Percentiles rank a stretch among this genome's conserved stretches.
Conservation (phyloP, 345 rosid species). For the Citrus cavaleriei region DNA sequence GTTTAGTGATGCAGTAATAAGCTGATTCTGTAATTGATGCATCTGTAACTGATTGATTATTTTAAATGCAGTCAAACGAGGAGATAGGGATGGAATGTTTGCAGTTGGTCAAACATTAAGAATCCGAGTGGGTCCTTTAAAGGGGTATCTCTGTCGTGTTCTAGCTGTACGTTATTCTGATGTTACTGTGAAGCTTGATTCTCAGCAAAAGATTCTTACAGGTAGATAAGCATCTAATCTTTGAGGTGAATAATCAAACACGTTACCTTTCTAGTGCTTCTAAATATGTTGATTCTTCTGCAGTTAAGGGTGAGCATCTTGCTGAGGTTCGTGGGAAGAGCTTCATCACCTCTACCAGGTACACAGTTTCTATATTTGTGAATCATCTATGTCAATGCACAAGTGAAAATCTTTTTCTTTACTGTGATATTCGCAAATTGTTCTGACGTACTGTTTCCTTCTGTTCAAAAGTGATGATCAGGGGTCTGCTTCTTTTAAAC, state of each 20-base stretch:
- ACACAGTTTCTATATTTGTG: slow-evolving; percentile 1
- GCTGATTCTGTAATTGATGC: not conserved
- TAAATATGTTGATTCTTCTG: slow-evolving; percentile 21
- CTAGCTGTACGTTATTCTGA: slow-evolving; percentile 70
- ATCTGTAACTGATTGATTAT: slow-evolving; percentile 19
- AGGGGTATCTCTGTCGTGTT: slow-evolving; percentile 93
- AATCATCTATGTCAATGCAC: not conserved
- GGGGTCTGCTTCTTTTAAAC: slow-evolving; percentile 51
- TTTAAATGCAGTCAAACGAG: slow-evolving; percentile 59
- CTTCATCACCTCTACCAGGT: slow-evolving; percentile 47
- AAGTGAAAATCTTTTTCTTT: not conserved
- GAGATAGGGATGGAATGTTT: slow-evolving; percentile 65
- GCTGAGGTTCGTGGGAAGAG: slow-evolving; percentile 78
- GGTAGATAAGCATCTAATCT: slow-evolving; percentile 34
- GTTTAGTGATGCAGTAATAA: not conserved
- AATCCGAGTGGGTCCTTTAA: slow-evolving; percentile 84
- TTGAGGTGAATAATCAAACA: slow-evolving; percentile 6
- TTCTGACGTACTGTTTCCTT: slow-evolving; percentile 23
- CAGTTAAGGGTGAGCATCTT: slow-evolving; percentile 90
- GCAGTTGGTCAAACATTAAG: slow-evolving; percentile 88
- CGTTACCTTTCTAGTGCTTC: slow-evolving; percentile 11
- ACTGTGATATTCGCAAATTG: slow-evolving; percentile 14
- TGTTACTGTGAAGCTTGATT: slow-evolving; percentile 90
- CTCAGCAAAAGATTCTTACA: slow-evolving; percentile 78
- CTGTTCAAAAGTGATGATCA: slow-evolving; percentile 53